A percentile compares a stretch with the other conserved stretches of the same genome.
phyloP scores from a whole-genome alignment of 257 asterid species.

The Fraxinus cuspidata region DNA sequence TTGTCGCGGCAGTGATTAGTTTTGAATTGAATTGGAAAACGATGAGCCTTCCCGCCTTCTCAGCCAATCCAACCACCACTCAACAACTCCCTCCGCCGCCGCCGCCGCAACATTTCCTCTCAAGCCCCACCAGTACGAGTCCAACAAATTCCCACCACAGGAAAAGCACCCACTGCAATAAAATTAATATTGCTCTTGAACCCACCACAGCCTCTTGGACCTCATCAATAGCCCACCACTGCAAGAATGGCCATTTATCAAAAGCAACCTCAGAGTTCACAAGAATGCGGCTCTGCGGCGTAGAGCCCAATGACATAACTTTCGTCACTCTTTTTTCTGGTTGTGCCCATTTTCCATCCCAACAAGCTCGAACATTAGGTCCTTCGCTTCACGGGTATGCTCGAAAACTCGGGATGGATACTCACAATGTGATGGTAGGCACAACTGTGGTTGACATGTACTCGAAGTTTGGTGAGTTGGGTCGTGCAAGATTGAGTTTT shows the following conservation, averaged over 20 bases:
- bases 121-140: conserved; percentile 6
- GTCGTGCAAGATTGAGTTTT: conserved; percentile 50
- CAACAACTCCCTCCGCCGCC: conserved; percentile 28
- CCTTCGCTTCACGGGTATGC: conserved; percentile 60
- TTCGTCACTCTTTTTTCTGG: conserved; percentile 71
- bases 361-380: conserved; percentile 35
- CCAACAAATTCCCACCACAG: conserved; percentile 26
- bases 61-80: conserved; percentile 19
- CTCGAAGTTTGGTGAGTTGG: conserved; percentile 53
- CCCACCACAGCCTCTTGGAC: conserved; percentile 69
- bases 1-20: background rate
- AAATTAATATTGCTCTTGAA: conserved; percentile 16
- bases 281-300: conserved; percentile 53
- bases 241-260: conserved; percentile 59
- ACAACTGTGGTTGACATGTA: conserved; percentile 76
- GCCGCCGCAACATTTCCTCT: conserved; percentile 13
- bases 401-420: conserved; percentile 60
- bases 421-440: conserved; percentile 58
- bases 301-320: conserved; percentile 60
- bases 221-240: conserved; percentile 59
- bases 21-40: conserved; percentile 11
- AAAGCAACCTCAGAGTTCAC: conserved; percentile 51
- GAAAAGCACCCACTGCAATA: conserved; percentile 23
- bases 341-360: conserved; percentile 59
- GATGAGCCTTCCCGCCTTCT: conserved; percentile 53